Evolutionary conservation across 768 basidiomycete genomes (phyloP).

Genomic region (Suillus placidus): DNA sequence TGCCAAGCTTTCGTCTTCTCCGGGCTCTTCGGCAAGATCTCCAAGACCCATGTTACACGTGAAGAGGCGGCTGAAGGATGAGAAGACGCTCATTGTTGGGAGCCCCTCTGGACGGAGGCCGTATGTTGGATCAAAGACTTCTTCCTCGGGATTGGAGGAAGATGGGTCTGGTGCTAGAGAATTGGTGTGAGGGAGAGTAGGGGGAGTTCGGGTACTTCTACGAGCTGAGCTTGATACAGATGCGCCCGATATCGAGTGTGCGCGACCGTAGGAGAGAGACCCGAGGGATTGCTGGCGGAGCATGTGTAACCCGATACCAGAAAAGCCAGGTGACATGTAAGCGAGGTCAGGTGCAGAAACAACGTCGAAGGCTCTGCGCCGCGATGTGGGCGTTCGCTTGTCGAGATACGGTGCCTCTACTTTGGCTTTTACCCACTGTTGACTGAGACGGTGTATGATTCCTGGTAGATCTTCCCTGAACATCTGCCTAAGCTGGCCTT

Average conservation of each 20-base stretch:
- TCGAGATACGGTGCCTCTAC: slow-evolving; percentile 89
- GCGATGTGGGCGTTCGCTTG: slow-evolving; percentile 47
- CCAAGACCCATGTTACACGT: slow-evolving; percentile 69
- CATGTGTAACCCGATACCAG: slow-evolving; percentile 25
- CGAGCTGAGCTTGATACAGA: slow-evolving; percentile 40
- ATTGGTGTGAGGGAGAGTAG: slow-evolving; percentile 22
- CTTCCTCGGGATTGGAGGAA: slow-evolving; percentile 49
- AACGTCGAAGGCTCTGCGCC: slow-evolving; percentile 39
- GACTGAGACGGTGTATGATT: slow-evolving; percentile 94
- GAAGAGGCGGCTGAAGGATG: slow-evolving; percentile 76
- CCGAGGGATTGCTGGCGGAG: slow-evolving; percentile 26
- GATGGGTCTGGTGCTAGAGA: slow-evolving; percentile 27
- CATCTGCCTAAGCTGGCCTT: slow-evolving; percentile 96
- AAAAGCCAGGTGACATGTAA: slow-evolving; percentile 22
- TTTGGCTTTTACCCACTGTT: slow-evolving; percentile 94
- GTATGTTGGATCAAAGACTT: slow-evolving; percentile 96
- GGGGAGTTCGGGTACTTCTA: slow-evolving; percentile 23
- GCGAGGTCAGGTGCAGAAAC: slow-evolving; percentile 46
- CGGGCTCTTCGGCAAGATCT: slow-evolving; percentile 74
- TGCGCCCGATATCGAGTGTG: slow-evolving; percentile 44
- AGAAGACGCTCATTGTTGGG: slow-evolving; percentile 82
- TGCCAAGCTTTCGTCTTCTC: slow-evolving; percentile 46
- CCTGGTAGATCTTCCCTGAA: slow-evolving; percentile 96
- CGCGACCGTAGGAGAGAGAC: slow-evolving; percentile 25
- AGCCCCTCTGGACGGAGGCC: slow-evolving; percentile 91